These are phyloP conservation scores for Angophora floribunda DNA, from an alignment of 345 rosid species.

Conservation along the genomic window DNA sequence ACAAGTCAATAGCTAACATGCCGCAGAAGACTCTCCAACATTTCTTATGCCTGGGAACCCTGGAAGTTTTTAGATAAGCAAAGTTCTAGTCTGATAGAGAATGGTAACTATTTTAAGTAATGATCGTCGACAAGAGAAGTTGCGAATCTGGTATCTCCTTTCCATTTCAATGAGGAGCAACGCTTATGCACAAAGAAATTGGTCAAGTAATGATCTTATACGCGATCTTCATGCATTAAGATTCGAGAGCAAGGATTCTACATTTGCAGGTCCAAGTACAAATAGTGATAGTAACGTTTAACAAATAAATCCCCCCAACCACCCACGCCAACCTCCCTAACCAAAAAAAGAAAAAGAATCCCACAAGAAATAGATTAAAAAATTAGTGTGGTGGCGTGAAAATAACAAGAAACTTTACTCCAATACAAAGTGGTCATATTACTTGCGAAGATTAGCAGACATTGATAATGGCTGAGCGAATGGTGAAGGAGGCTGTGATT, in stretches of 20 bases:
- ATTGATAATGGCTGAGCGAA: not conserved
- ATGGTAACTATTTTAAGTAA: not conserved
- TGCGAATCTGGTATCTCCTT: not conserved
- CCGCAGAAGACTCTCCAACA: not conserved
- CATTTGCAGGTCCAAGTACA: not conserved
- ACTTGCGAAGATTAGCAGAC: not conserved
- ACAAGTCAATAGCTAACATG: not conserved
- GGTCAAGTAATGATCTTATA: not conserved
- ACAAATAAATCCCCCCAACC: not conserved
- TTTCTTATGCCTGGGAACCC: not conserved
- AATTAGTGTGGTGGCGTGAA: not conserved
- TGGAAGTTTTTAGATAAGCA: not conserved
- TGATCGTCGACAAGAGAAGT: not conserved
- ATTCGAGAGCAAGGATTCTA: not conserved
- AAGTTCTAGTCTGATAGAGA: not conserved
- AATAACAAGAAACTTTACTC: not conserved
- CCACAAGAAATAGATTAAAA: not conserved
- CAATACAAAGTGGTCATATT: not conserved
- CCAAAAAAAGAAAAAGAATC: too few species aligned
- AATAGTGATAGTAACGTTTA: not conserved
- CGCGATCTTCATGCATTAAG: not conserved
- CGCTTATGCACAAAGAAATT: not conserved
- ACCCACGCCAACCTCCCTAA: not conserved
- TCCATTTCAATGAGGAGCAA: not conserved
- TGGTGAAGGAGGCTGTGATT: not conserved